Percentiles rank a stretch among this genome's conserved stretches.
Conservation (phyloP, 192 early-diverging fungal species). For the Chytriomyces hyalinus region DNA sequence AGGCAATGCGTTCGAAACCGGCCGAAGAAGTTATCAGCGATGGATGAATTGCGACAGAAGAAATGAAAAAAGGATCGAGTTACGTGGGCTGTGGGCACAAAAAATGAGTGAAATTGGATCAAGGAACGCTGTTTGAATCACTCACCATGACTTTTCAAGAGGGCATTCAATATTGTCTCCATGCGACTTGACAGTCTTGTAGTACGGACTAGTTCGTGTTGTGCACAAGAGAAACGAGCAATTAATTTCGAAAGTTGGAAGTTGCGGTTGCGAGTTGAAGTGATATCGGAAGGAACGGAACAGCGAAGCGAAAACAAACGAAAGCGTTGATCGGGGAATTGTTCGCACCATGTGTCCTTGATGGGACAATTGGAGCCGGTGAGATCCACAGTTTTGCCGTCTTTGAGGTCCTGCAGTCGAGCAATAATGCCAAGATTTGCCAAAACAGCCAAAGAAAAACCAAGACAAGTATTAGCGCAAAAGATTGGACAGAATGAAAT, state of each 20-base stretch:
- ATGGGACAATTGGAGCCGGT: slow-evolving; percentile 14
- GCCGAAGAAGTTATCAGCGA: too few relatives aligned
- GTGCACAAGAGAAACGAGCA: not conserved
- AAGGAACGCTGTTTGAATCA: not conserved
- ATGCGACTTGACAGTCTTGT: slow-evolving; percentile 20
- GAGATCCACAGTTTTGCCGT: slow-evolving; percentile 13
- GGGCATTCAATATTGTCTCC: slow-evolving; percentile 13
- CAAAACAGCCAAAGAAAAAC: not conserved
- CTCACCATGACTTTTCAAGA: slow-evolving; percentile 26
- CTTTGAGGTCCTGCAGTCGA: slow-evolving; percentile 10
- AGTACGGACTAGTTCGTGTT: slow-evolving; percentile 12
- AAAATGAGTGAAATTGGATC: not conserved
- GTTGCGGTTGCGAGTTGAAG: too few relatives aligned
- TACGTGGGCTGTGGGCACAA: slow-evolving; percentile 8
- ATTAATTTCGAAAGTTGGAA: not conserved
- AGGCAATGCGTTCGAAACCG: not conserved
- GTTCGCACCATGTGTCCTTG: slow-evolving; percentile 14
- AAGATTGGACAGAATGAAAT: too few relatives aligned
- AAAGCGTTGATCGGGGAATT: not conserved
- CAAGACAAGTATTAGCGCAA: not conserved
- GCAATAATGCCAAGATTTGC: not conserved
- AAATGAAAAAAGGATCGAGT: not conserved
- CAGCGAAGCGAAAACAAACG: too few relatives aligned
- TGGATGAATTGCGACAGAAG: not conserved
- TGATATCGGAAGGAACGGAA: too few relatives aligned